phyloP scores from a whole-genome alignment of 2,329 filamentous ascomycete genomes.

The Samsoniella hepiali region DNA sequence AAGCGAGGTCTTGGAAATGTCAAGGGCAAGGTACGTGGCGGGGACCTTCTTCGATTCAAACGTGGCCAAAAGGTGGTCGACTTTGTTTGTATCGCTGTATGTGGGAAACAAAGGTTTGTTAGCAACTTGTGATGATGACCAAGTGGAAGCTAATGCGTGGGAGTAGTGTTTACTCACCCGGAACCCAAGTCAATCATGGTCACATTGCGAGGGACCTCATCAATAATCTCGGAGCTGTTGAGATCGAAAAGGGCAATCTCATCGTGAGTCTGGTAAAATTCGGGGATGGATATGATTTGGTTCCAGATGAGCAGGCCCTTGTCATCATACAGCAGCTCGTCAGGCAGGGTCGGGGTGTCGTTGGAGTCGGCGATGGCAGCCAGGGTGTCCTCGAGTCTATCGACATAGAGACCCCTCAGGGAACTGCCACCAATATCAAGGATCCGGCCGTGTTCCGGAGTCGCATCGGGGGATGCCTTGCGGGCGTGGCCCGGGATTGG shows the following conservation, averaged over 20 bases:
- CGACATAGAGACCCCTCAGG: conserved; percentile 30
- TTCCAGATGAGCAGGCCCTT: conserved; percentile 39
- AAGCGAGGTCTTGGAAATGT: conserved; percentile 38
- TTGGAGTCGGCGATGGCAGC: conserved; percentile 24
- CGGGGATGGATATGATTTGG: conserved; percentile 37
- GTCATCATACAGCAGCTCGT: conserved; percentile 41
- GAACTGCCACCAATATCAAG: conserved; percentile 38
- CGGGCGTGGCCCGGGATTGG: neutral
- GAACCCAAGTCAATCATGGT: conserved; percentile 41
- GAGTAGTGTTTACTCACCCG: conserved; percentile 34
- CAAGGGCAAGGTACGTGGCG: conserved; percentile 38
- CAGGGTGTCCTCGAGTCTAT: conserved; percentile 29
- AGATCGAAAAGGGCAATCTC: conserved; percentile 36
- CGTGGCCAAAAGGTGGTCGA: conserved; percentile 35
- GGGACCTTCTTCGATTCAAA: conserved; percentile 31
- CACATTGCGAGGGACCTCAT: conserved; percentile 28
- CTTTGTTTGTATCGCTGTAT: conserved; percentile 39
- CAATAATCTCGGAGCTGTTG: conserved; percentile 36
- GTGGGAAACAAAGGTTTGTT: conserved; percentile 17
- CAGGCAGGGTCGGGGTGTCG: conserved; percentile 33
- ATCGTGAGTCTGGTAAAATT: conserved; percentile 42
- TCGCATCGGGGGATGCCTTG: conserved; percentile 19
- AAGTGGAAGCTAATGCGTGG: conserved; percentile 12
- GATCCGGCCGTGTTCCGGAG: conserved; percentile 31
- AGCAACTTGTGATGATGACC: conserved; percentile 13